Evolutionary conservation across 2,329 filamentous ascomycete genomes (phyloP), one percentile per base, ranked within the genome.

Genomic region (Aspergillus aculeatus): DNA sequence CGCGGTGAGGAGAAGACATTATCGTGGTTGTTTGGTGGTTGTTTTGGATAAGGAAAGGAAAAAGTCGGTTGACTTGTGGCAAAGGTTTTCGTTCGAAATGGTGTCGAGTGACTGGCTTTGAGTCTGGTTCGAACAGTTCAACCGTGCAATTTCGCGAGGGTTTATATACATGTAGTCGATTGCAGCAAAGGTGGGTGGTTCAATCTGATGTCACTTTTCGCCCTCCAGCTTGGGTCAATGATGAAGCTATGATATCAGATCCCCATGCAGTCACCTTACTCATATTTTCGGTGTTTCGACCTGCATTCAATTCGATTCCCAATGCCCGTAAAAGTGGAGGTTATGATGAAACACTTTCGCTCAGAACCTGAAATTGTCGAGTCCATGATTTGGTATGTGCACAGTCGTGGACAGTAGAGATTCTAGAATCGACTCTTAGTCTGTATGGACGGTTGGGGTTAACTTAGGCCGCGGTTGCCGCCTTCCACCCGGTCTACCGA

Each of bases 1-100:
- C 76, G 58, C 66, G 68, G 67, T 77, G 69, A 31, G 71, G 57
- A 55, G 56, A 58, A 47, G 59, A 26, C 59, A 61, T 61, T 48
- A 21, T 61, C 35, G 4, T 54, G 5, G 9, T 21, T 35, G 24
- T 26, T 6, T 26, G 38, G 6, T 5, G 16, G 26, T 32, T 1
- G 35, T 2, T 32, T 24, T 1, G 2, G 32, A 52, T n/a, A 4
- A 3, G 7, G 5, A 32, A 9, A 21, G 14, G 11, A 12, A 10
- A 0, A 14, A 11, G 0, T 12, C 14, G 24, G 4, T 35, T 16
- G 6, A 5, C 0, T 3, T n/a, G 7, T 16, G 16, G 38, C 9
- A 41, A 29, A 9, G 9, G 9, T 9, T 29, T 29, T 9, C 26
- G 26, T 9, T 29, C 1, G 7, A 29, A 29, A 0, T 9, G 12